A percentile compares a stretch with the other conserved stretches of the same genome.
phyloP scores from a whole-genome alignment of 202 grass and related monocot genomes.

The Elaeis oleifera region DNA sequence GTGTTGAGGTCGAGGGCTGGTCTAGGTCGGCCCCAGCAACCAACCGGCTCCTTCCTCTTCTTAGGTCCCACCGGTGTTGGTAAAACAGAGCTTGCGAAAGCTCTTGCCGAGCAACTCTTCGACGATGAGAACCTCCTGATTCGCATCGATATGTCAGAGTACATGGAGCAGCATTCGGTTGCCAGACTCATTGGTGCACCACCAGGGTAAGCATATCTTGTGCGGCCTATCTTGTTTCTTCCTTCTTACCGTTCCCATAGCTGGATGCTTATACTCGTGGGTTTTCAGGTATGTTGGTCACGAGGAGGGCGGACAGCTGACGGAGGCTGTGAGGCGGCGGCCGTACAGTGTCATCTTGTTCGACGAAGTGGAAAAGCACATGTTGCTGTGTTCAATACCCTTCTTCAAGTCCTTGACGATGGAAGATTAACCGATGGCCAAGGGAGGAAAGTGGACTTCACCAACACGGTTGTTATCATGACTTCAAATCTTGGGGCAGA shows the following conservation, averaged over 20 bases:
- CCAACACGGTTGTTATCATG: too few species aligned
- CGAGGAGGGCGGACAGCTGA: constrained; percentile 5
- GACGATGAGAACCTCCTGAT: constrained; percentile 17
- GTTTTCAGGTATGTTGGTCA: background rate
- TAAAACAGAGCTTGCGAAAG: constrained; percentile 21
- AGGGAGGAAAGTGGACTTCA: background rate
- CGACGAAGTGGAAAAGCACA: constrained; percentile 11
- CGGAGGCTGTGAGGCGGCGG: constrained; percentile 1
- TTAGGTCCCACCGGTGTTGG: constrained; percentile 16
- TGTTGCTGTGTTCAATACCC: constrained; percentile 4
- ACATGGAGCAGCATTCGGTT: constrained; percentile 23
- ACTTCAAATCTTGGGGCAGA: too few species aligned
- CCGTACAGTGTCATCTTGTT: constrained; percentile 10
- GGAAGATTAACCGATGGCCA: constrained; percentile 5
- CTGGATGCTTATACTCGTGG: too few species aligned
- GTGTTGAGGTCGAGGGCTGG: constrained; percentile 13
- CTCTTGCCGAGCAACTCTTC: constrained; percentile 12
- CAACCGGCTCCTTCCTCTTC: constrained; percentile 13
- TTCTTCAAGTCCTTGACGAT: constrained; percentile 14
- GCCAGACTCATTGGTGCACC: constrained; percentile 18
- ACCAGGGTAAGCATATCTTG: constrained; percentile 8
- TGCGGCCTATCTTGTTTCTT: too few species aligned
- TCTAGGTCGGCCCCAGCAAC: constrained; percentile 3
- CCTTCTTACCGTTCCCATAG: too few species aligned
- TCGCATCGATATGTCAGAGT: constrained; percentile 25